Base-by-base conservation (phyloP, 106 monocot species). In the Apostasia shenzhenica region DNA sequence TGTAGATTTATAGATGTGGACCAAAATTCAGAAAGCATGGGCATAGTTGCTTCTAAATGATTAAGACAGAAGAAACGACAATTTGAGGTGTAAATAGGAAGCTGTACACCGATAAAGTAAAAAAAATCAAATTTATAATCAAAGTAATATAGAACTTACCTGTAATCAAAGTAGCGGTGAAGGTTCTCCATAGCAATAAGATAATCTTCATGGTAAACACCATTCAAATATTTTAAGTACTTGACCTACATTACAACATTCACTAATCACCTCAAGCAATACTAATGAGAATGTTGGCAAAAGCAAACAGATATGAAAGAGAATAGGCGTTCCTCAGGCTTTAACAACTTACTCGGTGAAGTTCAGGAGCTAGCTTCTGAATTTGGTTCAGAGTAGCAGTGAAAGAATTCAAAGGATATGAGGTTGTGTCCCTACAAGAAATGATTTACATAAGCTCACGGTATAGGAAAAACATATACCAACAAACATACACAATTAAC, bases 131-230 rank as follows among this genome's bases (percentile, higher is more conserved):
- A 26, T 26, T 26, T 26, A 26, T 26, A 26, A 26, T 26, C 26
- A 26, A 26, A 26, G n/a, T 56, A 26, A 54, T 45, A 52, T 59
- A 59, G 48, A 55, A 55, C 40, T 59, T 51, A 95, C 94, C 94
- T 97, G 83, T 83, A 92, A 77, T 97, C 95, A 83, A 86, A 97
- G 79, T 86, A 97, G 70, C 81, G 48, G 51, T 92, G 95, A 59
- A 97, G 84, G 67, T 85, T 89, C 43, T 97, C 92, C 71, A 86
- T 8, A 61, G 95, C 81, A 75, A 78, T 12, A 70, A 81, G 63
- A 80, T 92, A 97, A 84, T 97, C 92, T 55, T 87, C 69, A 73
- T 89, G 86, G 68, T 77, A 73, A 72, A 97, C 72, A 87, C 76
- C 76, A 71, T 91, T 92, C 73, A 97, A 76, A 57, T 92, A 92